Evolutionary conservation across 2,329 filamentous ascomycete species (phyloP), one percentile per base, ranked within the genome.

Genomic region (Purpureocillium lavendulum): DNA sequence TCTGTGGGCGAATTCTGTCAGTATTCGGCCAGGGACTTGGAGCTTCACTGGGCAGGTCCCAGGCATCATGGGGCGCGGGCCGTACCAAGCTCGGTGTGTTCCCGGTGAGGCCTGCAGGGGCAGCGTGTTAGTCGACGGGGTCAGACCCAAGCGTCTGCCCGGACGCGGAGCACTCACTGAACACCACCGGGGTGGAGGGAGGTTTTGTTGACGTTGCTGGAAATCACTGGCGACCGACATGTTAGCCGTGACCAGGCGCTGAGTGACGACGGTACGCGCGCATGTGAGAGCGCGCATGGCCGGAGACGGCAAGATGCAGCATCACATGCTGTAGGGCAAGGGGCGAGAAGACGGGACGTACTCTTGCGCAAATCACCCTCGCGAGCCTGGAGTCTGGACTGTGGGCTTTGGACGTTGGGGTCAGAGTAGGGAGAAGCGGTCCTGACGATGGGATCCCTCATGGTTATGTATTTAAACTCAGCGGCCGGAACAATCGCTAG

Each of bases 111-210:
- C 67, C 87, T 94, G 35, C 58, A 21, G 47, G 33, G 48, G 39
- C 42, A 50, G 59, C 48, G 56, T 59, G 50, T 49, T 43, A 45
- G 38, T 9, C 16, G 33, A 33, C 40, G 47, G 4, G 17, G 7
- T 29, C 21, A 26, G 6, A 10, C 21, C 21, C 21, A 10, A 10
- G 21, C 21, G 10, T 10, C 6, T 10, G 21, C 21, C 21, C 10
- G 6, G 21, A 26, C 21, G 21, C 21, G 38, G 40, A 33, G 11
- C n/a, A 82, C 87, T 66, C 77, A 94, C 87, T 84, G 75, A 52
- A 96, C 84, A 81, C 89, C 89, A 63, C 80, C 72, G 47, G 89
- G 89, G 77, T 95, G 88, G 54, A 95, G 82, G 56, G 79, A 79
- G 56, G 89, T 96, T 73, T 89, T 90, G 80, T 96, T 95, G 59